Conservation (phyloP, 257 asterid species). For the Linaria vulgaris region DNA sequence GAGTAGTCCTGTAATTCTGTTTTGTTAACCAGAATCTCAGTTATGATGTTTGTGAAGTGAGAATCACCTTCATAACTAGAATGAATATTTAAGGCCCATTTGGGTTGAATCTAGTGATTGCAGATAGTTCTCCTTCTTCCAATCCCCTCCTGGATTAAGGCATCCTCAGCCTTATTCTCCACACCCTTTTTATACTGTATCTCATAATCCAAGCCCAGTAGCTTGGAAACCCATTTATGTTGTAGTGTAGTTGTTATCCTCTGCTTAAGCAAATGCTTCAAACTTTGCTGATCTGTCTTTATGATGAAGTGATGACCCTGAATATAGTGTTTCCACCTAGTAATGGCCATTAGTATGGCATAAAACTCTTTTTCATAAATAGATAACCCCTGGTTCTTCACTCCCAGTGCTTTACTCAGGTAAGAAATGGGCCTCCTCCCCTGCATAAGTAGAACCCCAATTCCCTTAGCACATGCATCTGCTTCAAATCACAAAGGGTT, state of each 20-base stretch:
- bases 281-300: constrained; percentile 3
- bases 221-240: constrained; percentile 9
- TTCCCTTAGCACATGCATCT: neutral
- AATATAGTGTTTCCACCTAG: no score
- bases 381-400: no score
- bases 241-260: neutral
- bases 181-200: neutral
- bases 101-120: neutral
- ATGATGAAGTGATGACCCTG: no score
- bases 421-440: no score
- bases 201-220: neutral
- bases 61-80: neutral
- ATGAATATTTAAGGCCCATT: neutral
- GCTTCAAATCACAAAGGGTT: neutral
- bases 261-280: neutral
- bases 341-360: no score
- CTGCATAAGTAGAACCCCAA: neutral
- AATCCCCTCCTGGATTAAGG: no score
- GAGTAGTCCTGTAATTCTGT: neutral
- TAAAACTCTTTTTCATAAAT: no score
- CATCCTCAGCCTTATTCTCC: no score
- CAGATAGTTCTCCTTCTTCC: neutral
- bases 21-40: no score
- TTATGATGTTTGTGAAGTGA: neutral
- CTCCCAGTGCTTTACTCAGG: no score